Percentiles rank a stretch among this genome's conserved stretches.
Evolutionary conservation across 2,329 filamentous ascomycete genomes (phyloP).

Genomic region (Tolypocladium endophyticum): DNA sequence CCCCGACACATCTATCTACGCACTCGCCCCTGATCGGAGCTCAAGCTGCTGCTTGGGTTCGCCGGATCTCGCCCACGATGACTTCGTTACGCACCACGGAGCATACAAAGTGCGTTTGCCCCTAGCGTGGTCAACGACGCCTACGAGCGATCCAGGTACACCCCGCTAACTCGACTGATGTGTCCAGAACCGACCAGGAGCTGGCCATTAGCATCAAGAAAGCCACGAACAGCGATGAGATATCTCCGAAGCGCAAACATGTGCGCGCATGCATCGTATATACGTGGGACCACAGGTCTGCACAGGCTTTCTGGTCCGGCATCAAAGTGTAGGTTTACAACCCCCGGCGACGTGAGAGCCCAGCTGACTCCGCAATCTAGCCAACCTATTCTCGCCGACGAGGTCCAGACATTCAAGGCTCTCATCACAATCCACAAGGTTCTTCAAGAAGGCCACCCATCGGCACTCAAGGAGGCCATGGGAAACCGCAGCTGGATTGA

Average conservation of each 20-base stretch:
- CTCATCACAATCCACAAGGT: constrained; percentile 97
- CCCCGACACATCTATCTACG: background rate
- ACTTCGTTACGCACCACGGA: constrained; percentile 22
- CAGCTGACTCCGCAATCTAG: constrained; percentile 30
- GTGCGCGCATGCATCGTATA: constrained; percentile 97
- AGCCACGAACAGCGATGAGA: constrained; percentile 58
- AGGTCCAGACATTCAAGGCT: constrained; percentile 98
- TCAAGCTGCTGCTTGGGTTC: constrained; percentile 1
- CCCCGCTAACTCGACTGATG: constrained; percentile 1
- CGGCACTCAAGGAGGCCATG: constrained; percentile 80
- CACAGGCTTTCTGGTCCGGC: constrained; percentile 88
- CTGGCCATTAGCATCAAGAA: constrained; percentile 62
- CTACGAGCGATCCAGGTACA: background rate
- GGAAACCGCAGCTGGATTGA: constrained; percentile 85
- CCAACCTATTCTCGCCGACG: constrained; percentile 95
- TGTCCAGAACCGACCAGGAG: constrained; percentile 52
- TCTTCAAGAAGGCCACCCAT: constrained; percentile 88
- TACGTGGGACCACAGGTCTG: constrained; percentile 98
- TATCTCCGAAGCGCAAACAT: constrained; percentile 74
- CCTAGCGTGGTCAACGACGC: background rate
- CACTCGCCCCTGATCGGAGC: constrained; percentile 1
- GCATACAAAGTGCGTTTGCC: constrained; percentile 22
- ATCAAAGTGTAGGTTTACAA: constrained; percentile 79
- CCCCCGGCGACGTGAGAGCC: background rate
- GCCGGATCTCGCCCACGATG: constrained; percentile 9